Evolutionary conservation across 352 stramenopile genomes (phyloP), one percentile per base, ranked within the genome.

Genomic region (Globisporangium perplexum): DNA sequence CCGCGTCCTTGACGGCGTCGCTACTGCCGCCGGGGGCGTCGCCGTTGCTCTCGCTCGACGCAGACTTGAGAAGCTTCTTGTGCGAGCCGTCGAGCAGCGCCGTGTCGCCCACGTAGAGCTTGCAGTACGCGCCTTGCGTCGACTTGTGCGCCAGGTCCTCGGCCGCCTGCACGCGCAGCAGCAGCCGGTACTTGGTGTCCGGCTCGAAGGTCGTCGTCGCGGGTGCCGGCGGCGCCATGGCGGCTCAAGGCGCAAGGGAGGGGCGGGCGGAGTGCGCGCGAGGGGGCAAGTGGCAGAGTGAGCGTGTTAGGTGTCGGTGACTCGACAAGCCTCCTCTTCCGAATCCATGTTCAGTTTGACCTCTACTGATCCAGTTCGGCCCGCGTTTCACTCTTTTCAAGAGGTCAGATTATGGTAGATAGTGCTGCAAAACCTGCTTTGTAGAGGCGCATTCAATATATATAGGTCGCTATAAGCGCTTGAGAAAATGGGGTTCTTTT

Each of bases 131-230:
- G 28, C 63, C 54, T 46, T 78, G 68, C 20, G 73, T 57, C 23
- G 74, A 60, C 5, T 60, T 61, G 22, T 75, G 47, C 12, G 33
- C 33, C 33, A 90, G 50, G 24, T 78, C 69, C 28, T 71, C 59
- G 28, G 71, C 76, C 46, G 79, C 88, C 54, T 88, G 75, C 22
- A 90, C 75, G 35, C 77, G 80, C 30, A 90, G 49, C 46, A 73
- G 85, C 44, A 90, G 66, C 48, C 52, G 52, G 52, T 58, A 58
- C 57, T 81, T 81, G 53, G 58, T 66, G 17, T 61, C 60, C 24
- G 53, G 56, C 33, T 59, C 38, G 36, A 59, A 54, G n/a, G 42
- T 38, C 47, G 55, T 57, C 36, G 31, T 10, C 18, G 23, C 20
- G 1, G 23, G 5, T 2, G 12, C 11, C 1, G 33, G 50, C 22